Conservation (phyloP, 768 basidiomycete species). For the Exsudoporus frostii region DNA sequence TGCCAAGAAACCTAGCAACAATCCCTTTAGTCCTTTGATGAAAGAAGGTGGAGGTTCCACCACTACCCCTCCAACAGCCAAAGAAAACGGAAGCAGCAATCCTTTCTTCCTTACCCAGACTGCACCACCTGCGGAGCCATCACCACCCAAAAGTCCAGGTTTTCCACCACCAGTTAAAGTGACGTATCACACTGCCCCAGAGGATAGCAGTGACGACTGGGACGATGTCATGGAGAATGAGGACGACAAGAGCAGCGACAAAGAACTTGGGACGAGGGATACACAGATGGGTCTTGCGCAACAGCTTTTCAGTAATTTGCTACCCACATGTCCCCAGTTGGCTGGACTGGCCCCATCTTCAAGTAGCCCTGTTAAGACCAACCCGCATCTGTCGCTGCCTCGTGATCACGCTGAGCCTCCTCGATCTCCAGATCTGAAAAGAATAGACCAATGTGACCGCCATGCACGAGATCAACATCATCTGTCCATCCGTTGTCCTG, state of each 20-base stretch:
- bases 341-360: slow-evolving; percentile 37
- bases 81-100: slow-evolving; percentile 55
- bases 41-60: slow-evolving; percentile 42
- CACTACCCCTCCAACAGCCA: slow-evolving; percentile 16
- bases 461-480: slow-evolving; percentile 60
- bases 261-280: slow-evolving; percentile 67
- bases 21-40: slow-evolving; percentile 76
- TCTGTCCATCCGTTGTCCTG: slow-evolving; percentile 39
- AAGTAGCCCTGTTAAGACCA: slow-evolving; percentile 33
- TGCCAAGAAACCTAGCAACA: slow-evolving; percentile 57
- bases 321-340: slow-evolving; percentile 58
- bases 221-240: slow-evolving; percentile 76
- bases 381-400: slow-evolving; percentile 53
- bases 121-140: slow-evolving; percentile 34
- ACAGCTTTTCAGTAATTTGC: slow-evolving; percentile 70
- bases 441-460: slow-evolving; percentile 50
- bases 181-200: slow-evolving; percentile 60
- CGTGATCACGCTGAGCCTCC: slow-evolving; percentile 42
- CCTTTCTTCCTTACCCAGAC: slow-evolving; percentile 68
- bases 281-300: slow-evolving; percentile 71
- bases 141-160: slow-evolving; percentile 34
- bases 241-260: slow-evolving; percentile 71
- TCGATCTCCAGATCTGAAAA: slow-evolving; percentile 44
- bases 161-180: slow-evolving; percentile 50
- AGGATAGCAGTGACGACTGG: slow-evolving; percentile 74